phyloP scores from a whole-genome alignment of 1,139 yeast genomes.

The Zygosaccharomyces sapae region DNA sequence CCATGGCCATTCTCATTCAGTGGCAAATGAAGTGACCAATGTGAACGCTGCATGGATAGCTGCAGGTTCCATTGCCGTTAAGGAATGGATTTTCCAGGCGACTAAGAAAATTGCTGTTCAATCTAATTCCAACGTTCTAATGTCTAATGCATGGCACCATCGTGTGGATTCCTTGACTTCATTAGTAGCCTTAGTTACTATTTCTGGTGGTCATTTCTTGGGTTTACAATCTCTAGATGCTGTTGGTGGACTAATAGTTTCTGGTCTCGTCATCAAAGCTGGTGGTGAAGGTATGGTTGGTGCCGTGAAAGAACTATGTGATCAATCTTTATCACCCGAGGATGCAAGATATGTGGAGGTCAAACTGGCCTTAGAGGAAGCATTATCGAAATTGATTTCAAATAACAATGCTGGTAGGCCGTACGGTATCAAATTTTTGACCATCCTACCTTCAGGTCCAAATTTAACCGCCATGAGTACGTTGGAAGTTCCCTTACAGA shows the following conservation, averaged over 20 bases:
- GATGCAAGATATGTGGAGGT: slow-evolving; percentile 43
- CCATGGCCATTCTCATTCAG: slow-evolving; percentile 45
- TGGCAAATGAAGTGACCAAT: slow-evolving; percentile 51
- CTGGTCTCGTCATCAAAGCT: slow-evolving; percentile 74
- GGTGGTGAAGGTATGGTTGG: slow-evolving; percentile 71
- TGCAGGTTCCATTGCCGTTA: slow-evolving; percentile 74
- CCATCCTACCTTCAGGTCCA: slow-evolving; percentile 70
- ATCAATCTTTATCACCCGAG: slow-evolving; percentile 44
- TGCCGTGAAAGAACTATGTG: slow-evolving; percentile 74
- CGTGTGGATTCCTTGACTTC: slow-evolving; percentile 91
- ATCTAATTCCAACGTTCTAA: slow-evolving; percentile 80
- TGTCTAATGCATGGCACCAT: slow-evolving; percentile 99
- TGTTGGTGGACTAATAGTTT: slow-evolving; percentile 83
- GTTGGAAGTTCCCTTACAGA: slow-evolving; percentile 42
- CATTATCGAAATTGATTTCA: slow-evolving; percentile 36
- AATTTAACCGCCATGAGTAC: slow-evolving; percentile 44
- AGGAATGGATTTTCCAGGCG: slow-evolving; percentile 80
- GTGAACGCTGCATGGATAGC: slow-evolving; percentile 97
- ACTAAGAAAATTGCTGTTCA: slow-evolving; percentile 74
- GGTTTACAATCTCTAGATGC: slow-evolving; percentile 83
- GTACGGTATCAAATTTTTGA: slow-evolving; percentile 45
- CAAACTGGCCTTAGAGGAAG: slow-evolving; percentile 39
- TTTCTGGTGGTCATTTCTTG: slow-evolving; percentile 76
- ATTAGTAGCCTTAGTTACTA: slow-evolving; percentile 82
- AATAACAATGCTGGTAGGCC: slow-evolving; percentile 40